Base-by-base conservation (phyloP, 768 basidiomycete genomes). In the Tulasnella sp. region DNA sequence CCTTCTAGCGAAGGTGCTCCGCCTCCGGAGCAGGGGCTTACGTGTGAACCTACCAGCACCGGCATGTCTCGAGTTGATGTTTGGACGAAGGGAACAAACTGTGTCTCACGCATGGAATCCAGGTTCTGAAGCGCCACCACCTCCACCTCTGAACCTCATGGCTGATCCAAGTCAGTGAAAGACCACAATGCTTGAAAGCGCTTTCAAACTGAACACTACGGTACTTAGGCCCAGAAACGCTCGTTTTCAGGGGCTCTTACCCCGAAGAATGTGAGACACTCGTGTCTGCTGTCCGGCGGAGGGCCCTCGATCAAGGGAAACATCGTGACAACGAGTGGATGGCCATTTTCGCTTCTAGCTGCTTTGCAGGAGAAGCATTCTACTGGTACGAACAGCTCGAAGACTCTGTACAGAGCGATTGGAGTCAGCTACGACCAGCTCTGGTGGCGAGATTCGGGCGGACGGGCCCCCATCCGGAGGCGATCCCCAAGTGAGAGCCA, bases 351-450 rank as follows among this genome's bases (percentile, higher is more conserved):
- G 76, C 46, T 9, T 76, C 46, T 5, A 46, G 46, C 7, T 76
- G 34, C 18, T 9, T 76, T 42, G 76, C 2, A 28, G 76, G 54
- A 34, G 76, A 76, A 0, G 76, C 76, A 44, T 40, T 76, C n/a
- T 46, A 76, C 8, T 76, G 76, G 76, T 76, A 44, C 22, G 76
- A 76, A 37, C 3, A 50, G 2, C 76, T 76, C 6, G 76, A 54
- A 18, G 42, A 31, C 1, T 18, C n/a, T 9, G 46, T 76, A 3
- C 46, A 58, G 48, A 24, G 37, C 18, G 76, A 76, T 76, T 76
- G 76, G 76, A 24, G 46, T 31, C 28, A 0, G 20, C 28, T 76
- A 16, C 41, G 76, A 40, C 46, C 76, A 9, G 76, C 76, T 11
- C 31, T 76, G 1, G 12, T 76, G 16, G 31, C 46, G 14, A 50